Evolutionary conservation across 495 filamentous ascomycete genomes (phyloP), one percentile per base, ranked within the genome.

Genomic region (Talaromyces stipitatus): DNA sequence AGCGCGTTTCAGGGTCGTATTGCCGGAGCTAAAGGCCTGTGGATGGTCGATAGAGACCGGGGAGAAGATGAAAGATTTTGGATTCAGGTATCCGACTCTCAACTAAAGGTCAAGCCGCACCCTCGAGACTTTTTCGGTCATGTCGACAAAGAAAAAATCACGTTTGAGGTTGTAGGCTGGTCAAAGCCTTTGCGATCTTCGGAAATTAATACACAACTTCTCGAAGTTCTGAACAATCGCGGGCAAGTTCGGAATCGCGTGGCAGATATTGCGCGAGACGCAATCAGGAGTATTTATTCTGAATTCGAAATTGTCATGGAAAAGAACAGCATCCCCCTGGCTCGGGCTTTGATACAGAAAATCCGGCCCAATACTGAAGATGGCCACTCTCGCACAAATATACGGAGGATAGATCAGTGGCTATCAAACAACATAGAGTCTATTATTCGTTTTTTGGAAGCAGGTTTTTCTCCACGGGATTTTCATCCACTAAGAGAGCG

Each of bases 11-110:
- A 97, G 70, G 92, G 77, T 10, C 78, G 92, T 38, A 84, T 97
- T 58, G 88, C 85, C 2, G 84, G 88, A 5, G 89, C 90, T 1
- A 97, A 97, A 69, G 94, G 94, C 2, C 72, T 97, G 38, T 97
- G 92, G 92, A 82, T 92, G 70, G 77, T 92, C 14, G 83, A 86
- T 60, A 58, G 58, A n/a, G 65, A 73, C 43, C 23, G 60, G 10
- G 70, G 69, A 2, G 57, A 59, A 3, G 66, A 67, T 2, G 62
- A 72, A 43, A 70, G 74, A 54, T 38, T 71, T 56, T 95, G 88
- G 85, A 90, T 97, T 55, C 82, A 90, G 56, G 84, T 95, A 6
- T 86, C 81, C 2, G 77, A 84, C 4, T 92, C 88, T 0, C 92
- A 97, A 59, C 64, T 83, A 6, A 97, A 97, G 59, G 92, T 94